Base-by-base conservation (phyloP, 2,329 filamentous ascomycete species). In the Aspergillus felis region DNA sequence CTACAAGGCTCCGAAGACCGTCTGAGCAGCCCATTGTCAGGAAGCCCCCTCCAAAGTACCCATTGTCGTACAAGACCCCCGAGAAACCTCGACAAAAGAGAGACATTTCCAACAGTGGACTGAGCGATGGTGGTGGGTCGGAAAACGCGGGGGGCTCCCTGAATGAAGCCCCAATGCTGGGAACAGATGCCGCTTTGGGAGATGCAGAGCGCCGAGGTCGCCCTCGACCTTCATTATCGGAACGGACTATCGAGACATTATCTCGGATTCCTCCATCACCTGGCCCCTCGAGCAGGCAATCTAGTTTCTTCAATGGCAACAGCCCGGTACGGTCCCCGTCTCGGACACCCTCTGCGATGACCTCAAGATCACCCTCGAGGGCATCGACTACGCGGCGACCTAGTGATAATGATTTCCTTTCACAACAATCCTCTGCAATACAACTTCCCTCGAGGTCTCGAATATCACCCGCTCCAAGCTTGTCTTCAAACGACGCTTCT, bases 221-320 rank as follows among this genome's bases (percentile, higher is more conserved):
- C 51, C 57, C 62, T 20, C 67, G 68, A 4, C 67, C 73, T 17
- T 76, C 74, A 5, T 60, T 97, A 3, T 86, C 89, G 0, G 92
- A 97, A 66, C 82, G 93, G 57, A 95, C 92, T 0, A 87, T 96
- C 46, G 91, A 96, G 71, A 96, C 91, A 0, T 78, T 97, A 5
- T 83, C 91, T 3, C 84, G 86, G 50, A 78, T 96, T 29, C 90
- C 92, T 0, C 86, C 90, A 0, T 94, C 92, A 0, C 92, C 92
- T 4, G 84, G 84, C 0, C 73, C 89, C 49, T 84, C 81, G 53
- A 84, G 85, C 57, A 84, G 86, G 54, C 79, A 83, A 8, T 91
- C 90, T 0, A 86, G 84, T 55, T 92, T 96, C 71, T 94, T 90
- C 69, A 86, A 85, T 51, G 74, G 79, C 1, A 80, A 86, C n/a